Evolutionary conservation across 192 early-diverging fungal genomes (phyloP), one percentile per base, ranked within the genome.

Genomic region (Bifiguratus adelaidae): DNA sequence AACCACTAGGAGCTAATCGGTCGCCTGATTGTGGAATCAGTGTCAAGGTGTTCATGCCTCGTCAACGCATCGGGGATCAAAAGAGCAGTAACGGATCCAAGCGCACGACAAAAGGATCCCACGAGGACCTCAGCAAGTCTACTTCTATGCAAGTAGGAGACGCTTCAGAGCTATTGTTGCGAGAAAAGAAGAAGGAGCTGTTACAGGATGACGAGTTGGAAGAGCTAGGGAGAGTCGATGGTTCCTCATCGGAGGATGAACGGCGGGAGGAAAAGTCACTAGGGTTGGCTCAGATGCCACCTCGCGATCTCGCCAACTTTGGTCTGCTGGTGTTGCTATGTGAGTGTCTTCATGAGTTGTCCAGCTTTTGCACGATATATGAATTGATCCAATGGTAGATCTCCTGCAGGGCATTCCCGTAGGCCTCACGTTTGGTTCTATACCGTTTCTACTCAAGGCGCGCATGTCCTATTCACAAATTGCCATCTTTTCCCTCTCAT

Each of bases 321-420:
- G 37, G 61, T 8, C 53, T 82, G 24, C 55, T 82, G 21, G 55
- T 79, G 13, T 38, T 73, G 4, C 44, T 81, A 30, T 81, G 75
- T 77, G 50, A 55, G 74, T 57, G 23, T 9, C 15, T 20, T 16
- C 40, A 20, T 41, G 9, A 42, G 41, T n/a, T 12, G 9, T 12
- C 9, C 7, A 15, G 4, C 15, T 36, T 7, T 24, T 15, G 3
- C 9, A 3, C 26, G 30, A 40, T 20, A 19, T 1, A 21, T 9
- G 2, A 16, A 1, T 8, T 9, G 23, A 30, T 1, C 13, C 18
- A 8, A 33, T 34, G 19, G n/a, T 59, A 61, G 65, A 98, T 64
- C 61, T 92, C 40, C 80, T 99, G 0, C 95, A 99, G 55, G 95
- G 95, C 9, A 79, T 99, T 28, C 95, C 95, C 3, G 71, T 99